A percentile compares a stretch with the other conserved stretches of the same genome.
phyloP scores from a whole-genome alignment of 2,329 filamentous ascomycete genomes.

The Beauveria sp. region DNA sequence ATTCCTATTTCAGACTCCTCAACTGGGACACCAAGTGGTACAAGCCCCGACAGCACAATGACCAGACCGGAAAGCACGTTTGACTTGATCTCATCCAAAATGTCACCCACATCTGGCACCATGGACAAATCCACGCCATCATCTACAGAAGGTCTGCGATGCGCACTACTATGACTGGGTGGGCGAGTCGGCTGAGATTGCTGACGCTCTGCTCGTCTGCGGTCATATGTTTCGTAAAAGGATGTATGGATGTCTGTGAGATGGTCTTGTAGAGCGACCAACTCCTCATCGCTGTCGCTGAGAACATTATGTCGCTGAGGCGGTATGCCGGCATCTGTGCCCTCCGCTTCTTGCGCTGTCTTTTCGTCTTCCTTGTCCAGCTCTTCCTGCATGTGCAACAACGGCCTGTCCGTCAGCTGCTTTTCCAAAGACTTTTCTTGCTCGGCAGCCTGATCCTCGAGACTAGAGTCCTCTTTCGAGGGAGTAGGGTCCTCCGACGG shows the following conservation, averaged over 20 bases:
- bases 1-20: conserved; percentile 77
- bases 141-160: conserved; percentile 26
- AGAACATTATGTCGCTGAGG: conserved; percentile 65
- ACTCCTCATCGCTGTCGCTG: conserved; percentile 79
- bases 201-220: conserved; percentile 33
- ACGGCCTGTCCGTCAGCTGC: conserved; percentile 79
- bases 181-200: conserved; percentile 26
- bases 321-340: conserved; percentile 21
- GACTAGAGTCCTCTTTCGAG: conserved; percentile 61
- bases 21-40: conserved; percentile 74
- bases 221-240: conserved; percentile 80
- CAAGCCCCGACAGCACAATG: conserved; percentile 84
- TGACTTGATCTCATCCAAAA: conserved; percentile 77
- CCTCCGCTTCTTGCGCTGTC: conserved; percentile 19
- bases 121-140: conserved; percentile 37
- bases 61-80: conserved; percentile 66
- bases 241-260: conserved; percentile 66
- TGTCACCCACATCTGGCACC: conserved; percentile 76
- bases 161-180: conserved; percentile 25
- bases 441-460: conserved; percentile 72
- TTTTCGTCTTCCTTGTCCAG: conserved; percentile 68
- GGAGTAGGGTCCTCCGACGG: conserved; percentile 67
- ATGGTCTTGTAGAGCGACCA: conserved; percentile 67
- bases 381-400: conserved; percentile 87
- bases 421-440: conserved; percentile 83